Percentiles rank a stretch among this genome's conserved stretches.
Evolutionary conservation across 257 asterid genomes (phyloP).

Genomic region (Leonotis leonurus): DNA sequence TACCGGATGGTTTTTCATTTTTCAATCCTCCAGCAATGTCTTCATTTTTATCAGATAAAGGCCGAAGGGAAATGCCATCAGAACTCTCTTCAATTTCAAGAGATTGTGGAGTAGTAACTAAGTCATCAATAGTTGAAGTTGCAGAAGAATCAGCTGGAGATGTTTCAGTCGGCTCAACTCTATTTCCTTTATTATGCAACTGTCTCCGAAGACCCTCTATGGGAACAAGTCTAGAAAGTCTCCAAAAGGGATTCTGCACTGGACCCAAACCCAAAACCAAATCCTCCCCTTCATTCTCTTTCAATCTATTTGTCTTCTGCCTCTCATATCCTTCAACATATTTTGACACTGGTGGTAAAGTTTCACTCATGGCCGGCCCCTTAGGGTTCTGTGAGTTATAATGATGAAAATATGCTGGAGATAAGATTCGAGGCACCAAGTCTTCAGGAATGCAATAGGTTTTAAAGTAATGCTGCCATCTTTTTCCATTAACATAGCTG

Average conservation of each 20-base stretch:
- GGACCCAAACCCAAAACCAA: constrained; percentile 98
- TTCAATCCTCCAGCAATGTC: constrained; percentile 39
- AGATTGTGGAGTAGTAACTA: constrained; percentile 62
- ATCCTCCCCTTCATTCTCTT: constrained; percentile 74
- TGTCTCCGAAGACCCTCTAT: constrained; percentile 75
- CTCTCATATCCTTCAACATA: constrained; percentile 40
- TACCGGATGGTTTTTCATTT: constrained; percentile 47
- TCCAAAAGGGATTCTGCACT: constrained; percentile 90
- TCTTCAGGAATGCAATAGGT: constrained; percentile 99
- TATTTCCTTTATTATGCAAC: constrained; percentile 45
- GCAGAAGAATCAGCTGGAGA: constrained; percentile 46
- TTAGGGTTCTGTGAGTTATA: constrained; percentile 50
- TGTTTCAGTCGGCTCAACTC: constrained; percentile 40
- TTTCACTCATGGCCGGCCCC: constrained; percentile 34
- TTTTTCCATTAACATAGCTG: constrained; percentile 88
- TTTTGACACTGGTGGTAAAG: constrained; percentile 37
- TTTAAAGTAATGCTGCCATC: constrained; percentile 84
- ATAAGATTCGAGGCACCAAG: constrained; percentile 92
- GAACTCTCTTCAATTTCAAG: constrained; percentile 97
- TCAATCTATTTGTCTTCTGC: constrained; percentile 43
- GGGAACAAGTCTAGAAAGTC: constrained; percentile 95
- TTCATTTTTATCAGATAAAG: constrained; percentile 57
- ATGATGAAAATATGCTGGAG: constrained; percentile 99
- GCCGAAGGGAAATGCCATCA: constrained; percentile 90
- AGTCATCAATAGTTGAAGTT: constrained; percentile 57